These are phyloP conservation scores for Pochonia chlamydosporia DNA, from an alignment of 2,329 filamentous ascomycete genomes.

Conservation along the genomic window DNA sequence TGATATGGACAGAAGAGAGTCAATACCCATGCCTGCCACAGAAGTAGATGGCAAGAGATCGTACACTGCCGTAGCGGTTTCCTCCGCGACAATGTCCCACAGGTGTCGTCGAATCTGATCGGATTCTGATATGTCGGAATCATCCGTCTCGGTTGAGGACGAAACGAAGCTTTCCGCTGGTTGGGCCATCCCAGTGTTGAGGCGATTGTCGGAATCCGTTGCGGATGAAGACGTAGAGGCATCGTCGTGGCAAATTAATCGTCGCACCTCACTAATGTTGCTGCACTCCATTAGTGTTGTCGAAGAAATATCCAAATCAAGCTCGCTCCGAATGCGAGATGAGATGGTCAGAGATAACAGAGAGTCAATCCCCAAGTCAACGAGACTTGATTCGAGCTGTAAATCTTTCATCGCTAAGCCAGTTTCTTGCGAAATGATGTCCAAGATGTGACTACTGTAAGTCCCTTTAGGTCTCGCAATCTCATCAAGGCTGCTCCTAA, in stretches of 20 bases:
- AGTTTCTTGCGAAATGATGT: slow-evolving; percentile 58
- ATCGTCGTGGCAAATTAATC: slow-evolving; percentile 1
- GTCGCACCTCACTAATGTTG: slow-evolving; percentile 9
- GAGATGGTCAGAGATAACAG: slow-evolving; percentile 52
- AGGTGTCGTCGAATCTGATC: slow-evolving; percentile 10
- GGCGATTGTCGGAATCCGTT: slow-evolving; percentile 43
- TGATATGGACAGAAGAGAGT: slow-evolving; percentile 14
- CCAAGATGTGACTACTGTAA: slow-evolving; percentile 16
- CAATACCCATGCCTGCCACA: slow-evolving; percentile 14
- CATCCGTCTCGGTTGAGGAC: slow-evolving; percentile 41
- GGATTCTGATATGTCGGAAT: slow-evolving; percentile 20
- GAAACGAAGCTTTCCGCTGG: background rate
- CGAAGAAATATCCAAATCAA: slow-evolving; percentile 46
- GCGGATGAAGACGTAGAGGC: slow-evolving; percentile 44
- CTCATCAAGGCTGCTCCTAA: no score
- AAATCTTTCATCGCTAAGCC: slow-evolving; percentile 63
- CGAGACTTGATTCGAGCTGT: slow-evolving; percentile 45
- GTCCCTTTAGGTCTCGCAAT: no score
- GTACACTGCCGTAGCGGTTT: slow-evolving; percentile 13
- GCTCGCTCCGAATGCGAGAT: slow-evolving; percentile 48
- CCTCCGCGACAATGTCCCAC: slow-evolving; percentile 11
- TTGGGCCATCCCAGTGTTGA: slow-evolving; percentile 53
- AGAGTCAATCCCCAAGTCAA: slow-evolving; percentile 54
- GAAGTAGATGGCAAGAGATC: slow-evolving; percentile 13
- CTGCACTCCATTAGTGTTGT: slow-evolving; percentile 9